Evolutionary conservation across 129 eudicot species (phyloP), one percentile per base, ranked within the genome.

Genomic region (Chrysanthemum makinoi): DNA sequence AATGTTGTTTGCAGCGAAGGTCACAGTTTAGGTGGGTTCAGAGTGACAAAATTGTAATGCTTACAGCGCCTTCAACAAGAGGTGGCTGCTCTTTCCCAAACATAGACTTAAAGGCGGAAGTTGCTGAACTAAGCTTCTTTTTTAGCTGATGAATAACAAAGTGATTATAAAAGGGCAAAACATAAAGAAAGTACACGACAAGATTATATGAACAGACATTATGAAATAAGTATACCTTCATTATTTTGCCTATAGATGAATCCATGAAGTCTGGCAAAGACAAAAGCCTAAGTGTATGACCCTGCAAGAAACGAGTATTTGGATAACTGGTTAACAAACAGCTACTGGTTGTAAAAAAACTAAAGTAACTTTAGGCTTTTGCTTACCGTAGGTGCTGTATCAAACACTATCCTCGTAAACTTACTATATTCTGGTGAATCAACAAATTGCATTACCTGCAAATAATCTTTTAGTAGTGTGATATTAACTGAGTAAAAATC

Each of bases 351-450:
- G 60, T 16, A 17, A 9, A 0, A 16, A 55, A 52, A 2, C 53
- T 62, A 3, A 11, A 44, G 18, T 13, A 18, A 66, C 16, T 50
- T 49, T 5, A 51, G 30, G 9, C 57, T 12, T 30, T 61, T 28
- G 70, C 87, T 77, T 70, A 84, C 95, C 48, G 84, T 87, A 35
- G 95, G 89, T 22, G 95, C 90, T 55, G 95, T 87, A 68, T 87
- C 95, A 72, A 87, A 87, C 26, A 87, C 84, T 56, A 87, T 87
- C 80, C 95, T 80, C 24, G 86, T 82, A 73, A 88, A 88, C 81
- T 13, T 76, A 70, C 73, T 70, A 59, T 77, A 88, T 64, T 88
- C 88, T 66, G 64, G 79, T 56, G 86, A 88, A 50, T 85, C 95
- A 53, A 85, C 84, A 75, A 88, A 80, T 80, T 88, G 86, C 88